Evolutionary conservation across 164 flowering plant species (phyloP).

Genomic region (Annona squamosa): DNA sequence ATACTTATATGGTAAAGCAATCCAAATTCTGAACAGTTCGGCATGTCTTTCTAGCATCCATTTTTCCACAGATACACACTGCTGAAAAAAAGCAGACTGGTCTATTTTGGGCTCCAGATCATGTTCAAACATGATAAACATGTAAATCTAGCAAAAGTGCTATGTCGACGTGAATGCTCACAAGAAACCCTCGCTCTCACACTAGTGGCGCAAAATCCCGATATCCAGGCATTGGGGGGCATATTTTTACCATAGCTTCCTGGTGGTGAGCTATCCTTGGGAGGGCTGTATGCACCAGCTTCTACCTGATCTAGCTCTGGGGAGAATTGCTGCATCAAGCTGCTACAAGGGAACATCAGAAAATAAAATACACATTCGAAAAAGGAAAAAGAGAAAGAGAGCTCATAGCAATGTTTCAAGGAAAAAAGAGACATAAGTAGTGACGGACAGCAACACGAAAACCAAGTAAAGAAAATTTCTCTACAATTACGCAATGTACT

Average conservation of each 20-base stretch:
- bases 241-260: conserved; percentile 25
- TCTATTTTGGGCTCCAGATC: not conserved
- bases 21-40: not conserved
- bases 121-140: not conserved
- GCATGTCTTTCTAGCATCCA: not conserved
- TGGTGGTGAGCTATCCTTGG: conserved; percentile 23
- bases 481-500: no score
- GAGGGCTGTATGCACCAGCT: conserved; percentile 26
- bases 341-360: conserved; percentile 17
- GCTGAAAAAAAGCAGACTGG: not conserved
- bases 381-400: not conserved
- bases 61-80: not conserved
- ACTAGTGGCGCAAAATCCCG: not conserved
- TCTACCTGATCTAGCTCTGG: conserved; percentile 45
- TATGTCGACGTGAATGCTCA: not conserved
- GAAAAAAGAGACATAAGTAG: no score
- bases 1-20: not conserved
- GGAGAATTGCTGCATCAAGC: conserved; percentile 36
- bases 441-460: no score
- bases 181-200: not conserved
- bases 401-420: no score
- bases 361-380: not conserved
- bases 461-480: no score
- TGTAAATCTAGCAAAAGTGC: not conserved
- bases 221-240: not conserved